phyloP scores from a whole-genome alignment of 2,329 filamentous ascomycete genomes.

The Paramyrothecium roridum region DNA sequence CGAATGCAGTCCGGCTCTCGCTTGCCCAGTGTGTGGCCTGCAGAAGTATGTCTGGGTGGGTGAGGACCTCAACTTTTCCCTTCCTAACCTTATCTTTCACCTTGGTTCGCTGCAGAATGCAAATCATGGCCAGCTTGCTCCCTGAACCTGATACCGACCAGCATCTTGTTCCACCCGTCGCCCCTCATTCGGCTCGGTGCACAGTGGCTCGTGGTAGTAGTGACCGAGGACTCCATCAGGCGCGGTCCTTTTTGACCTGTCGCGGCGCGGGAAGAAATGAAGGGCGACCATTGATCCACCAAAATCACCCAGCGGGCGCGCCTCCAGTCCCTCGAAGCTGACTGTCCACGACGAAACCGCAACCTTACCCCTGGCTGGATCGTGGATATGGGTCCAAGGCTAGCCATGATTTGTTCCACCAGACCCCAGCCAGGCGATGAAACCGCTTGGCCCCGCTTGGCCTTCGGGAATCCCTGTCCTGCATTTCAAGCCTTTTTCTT shows the following conservation, averaged over 20 bases:
- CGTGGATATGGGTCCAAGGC: not conserved
- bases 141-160: not conserved
- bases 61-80: too few relatives aligned
- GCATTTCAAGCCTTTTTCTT: not conserved
- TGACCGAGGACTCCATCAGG: not conserved
- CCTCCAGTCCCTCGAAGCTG: not conserved
- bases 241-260: not conserved
- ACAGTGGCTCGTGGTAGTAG: not conserved
- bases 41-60: too few relatives aligned
- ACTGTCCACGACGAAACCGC: constrained; percentile 3
- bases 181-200: not conserved
- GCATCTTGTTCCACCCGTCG: not conserved
- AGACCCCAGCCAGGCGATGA: constrained; percentile 17
- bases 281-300: constrained; percentile 7
- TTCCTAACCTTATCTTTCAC: too few relatives aligned
- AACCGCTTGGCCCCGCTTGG: constrained; percentile 13
- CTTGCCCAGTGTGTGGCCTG: too few relatives aligned
- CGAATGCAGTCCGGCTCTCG: too few relatives aligned
- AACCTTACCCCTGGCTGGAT: not conserved
- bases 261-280: constrained; percentile 8
- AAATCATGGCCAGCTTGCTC: not conserved
- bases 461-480: not conserved
- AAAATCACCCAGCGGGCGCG: constrained; percentile 3
- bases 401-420: not conserved
- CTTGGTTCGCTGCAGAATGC: too few relatives aligned